These are phyloP conservation scores for Pythium graminicola DNA, from an alignment of 352 stramenopile species.

Conservation along the genomic window DNA sequence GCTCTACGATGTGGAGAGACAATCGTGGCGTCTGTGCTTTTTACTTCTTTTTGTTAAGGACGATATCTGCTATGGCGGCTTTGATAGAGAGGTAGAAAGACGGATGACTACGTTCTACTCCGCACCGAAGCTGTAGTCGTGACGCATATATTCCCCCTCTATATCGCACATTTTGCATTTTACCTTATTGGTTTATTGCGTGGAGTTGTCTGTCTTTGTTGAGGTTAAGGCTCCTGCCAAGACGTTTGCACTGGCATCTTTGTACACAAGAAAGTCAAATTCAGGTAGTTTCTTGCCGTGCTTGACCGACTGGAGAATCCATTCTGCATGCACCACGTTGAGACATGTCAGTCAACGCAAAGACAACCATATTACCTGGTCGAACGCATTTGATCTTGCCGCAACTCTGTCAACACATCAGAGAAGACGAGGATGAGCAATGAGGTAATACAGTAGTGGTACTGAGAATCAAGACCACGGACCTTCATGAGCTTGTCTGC, in stretches of 20 bases:
- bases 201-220: not conserved
- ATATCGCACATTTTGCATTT: conserved; percentile 22
- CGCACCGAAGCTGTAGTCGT: conserved; percentile 21
- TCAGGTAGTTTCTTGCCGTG: conserved; percentile 51
- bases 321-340: conserved; percentile 34
- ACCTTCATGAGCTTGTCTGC: conserved; percentile 69
- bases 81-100: not conserved
- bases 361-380: conserved; percentile 27
- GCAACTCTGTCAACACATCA: conserved; percentile 25
- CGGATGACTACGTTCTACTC: not conserved
- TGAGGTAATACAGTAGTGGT: no score
- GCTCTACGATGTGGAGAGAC: conserved; percentile 1
- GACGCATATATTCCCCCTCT: conserved; percentile 24
- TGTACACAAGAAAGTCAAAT: conserved; percentile 73
- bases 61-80: conserved; percentile 1
- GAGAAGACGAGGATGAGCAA: not conserved
- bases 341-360: not conserved
- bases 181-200: not conserved
- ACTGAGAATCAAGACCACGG: not conserved
- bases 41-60: not conserved
- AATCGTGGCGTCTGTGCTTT: not conserved
- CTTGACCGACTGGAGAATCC: conserved; percentile 74
- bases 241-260: conserved; percentile 23
- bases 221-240: conserved; percentile 3
- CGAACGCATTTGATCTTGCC: conserved; percentile 62